A percentile compares a stretch with the other conserved stretches of the same genome.
phyloP scores from a whole-genome alignment of 768 basidiomycete species.

The Lactifluus echinatus region DNA sequence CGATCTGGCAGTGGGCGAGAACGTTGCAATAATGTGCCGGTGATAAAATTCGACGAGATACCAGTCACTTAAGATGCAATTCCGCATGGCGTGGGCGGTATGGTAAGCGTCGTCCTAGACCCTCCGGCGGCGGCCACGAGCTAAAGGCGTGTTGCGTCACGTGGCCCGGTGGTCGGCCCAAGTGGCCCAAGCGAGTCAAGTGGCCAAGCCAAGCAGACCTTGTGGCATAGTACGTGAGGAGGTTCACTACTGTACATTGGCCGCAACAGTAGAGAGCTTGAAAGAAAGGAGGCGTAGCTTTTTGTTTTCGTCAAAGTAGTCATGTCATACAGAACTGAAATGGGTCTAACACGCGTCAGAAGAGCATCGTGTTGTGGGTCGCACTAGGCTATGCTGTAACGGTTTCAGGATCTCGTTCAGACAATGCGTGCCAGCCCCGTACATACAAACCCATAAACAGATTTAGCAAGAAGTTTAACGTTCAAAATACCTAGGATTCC shows the following conservation, averaged over 20 bases:
- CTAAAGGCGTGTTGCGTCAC: slow-evolving; percentile 15
- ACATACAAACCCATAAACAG: slow-evolving; percentile 1
- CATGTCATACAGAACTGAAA: not conserved
- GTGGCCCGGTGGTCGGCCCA: not conserved
- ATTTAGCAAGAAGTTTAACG: not conserved
- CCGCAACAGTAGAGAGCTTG: not conserved
- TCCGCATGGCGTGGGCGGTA: slow-evolving; percentile 8
- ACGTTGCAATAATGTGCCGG: slow-evolving; percentile 4
- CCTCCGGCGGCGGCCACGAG: slow-evolving; percentile 15
- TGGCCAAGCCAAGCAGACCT: not conserved
- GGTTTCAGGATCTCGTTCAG: slow-evolving; percentile 12
- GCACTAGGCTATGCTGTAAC: slow-evolving; percentile 5
- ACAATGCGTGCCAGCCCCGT: not conserved
- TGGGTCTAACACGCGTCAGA: not conserved
- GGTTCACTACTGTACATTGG: too few relatives aligned
- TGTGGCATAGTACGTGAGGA: not conserved
- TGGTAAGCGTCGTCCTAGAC: slow-evolving; percentile 2
- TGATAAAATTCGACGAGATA: slow-evolving; percentile 8
- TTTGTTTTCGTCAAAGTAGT: not conserved
- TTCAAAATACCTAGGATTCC: slow-evolving; percentile 1
- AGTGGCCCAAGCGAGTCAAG: not conserved
- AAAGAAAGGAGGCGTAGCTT: not conserved
- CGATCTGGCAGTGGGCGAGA: slow-evolving; percentile 14
- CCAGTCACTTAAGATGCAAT: not conserved
- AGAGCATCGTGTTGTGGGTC: not conserved